Base-by-base conservation (phyloP, 2,329 filamentous ascomycete species). In the Arthrobotrys sinensis region DNA sequence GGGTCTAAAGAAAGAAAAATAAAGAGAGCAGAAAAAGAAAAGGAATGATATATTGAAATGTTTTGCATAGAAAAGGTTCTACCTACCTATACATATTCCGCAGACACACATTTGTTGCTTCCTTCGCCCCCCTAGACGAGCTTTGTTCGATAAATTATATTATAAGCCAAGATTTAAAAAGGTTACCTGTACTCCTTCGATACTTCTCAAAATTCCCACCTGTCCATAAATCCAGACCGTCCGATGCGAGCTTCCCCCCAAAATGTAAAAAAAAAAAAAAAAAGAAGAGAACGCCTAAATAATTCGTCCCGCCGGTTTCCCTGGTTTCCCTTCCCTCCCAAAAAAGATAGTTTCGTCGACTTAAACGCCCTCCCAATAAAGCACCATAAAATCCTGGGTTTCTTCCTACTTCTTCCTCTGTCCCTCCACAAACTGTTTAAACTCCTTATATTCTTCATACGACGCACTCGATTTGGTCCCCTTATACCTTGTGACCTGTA, bases 401-500 rank as follows among this genome's bases (percentile, higher is more conserved):
- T 21, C 32, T 16, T 4, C 60, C 36, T 76, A 69, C 0, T 68
- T 66, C 8, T 64, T 67, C 16, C 65, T 66, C 12, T 65, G 76
- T 1, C 83, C 73, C 87, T 67, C 86, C 19, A 90, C 88, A 92
- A 93, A 96, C 14, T 91, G 88, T 83, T 90, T 89, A 93, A 94
- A 97, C 80, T 88, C 88, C 86, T 89, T 91, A 88, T 91, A 98
- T 82, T 95, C 92, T 1, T 84, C 84, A 83, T 93, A 97, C 60
- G 85, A 86, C 76, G 96, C 84, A 70, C 87, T 90, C 68, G 91
- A 89, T 86, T 93, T 94, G 85, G 90, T 90, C 19, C 96, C 96
- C 85, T 96, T 93, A 84, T 98, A 99, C 81, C 93, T 88, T 69
- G 94, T 90, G 1, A 96, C 90, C 81, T 90, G 90, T 83, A 97